Evolutionary conservation across 805 yeast species (phyloP), one percentile per base, ranked within the genome.

Genomic region (Starmerella khaoyaiensis): DNA sequence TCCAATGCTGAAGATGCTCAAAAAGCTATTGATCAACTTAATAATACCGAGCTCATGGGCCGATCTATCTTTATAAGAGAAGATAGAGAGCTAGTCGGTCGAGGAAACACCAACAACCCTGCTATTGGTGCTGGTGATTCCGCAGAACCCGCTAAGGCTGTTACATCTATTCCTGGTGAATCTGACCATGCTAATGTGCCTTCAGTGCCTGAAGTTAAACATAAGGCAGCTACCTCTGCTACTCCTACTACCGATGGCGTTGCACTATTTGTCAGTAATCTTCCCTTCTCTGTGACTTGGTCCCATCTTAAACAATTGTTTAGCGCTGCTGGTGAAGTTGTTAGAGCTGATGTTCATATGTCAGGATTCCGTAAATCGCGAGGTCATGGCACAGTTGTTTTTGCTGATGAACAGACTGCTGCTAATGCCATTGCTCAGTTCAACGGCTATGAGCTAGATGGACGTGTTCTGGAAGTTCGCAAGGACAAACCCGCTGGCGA

Each of bases 351-450:
- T 55, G 74, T 86, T 16, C 71, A 72, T 54, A 56, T 63, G 34
- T 79, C 74, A 48, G 65, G 62, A 28, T 65, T 70, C 47, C 73
- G 79, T 50, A 80, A 94, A 5, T 80, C 94, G 5, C 72, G 76
- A 58, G 96, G 96, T 3, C 76, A 72, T 50, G 96, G 94, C 36
- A 78, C 79, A 9, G 93, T 84, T 21, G 68, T 73, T 17, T 84
- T 74, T 54, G 69, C 65, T 37, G 68, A 69, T 6, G 64, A 66
- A 11, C 83, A 73, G 40, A 84, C 72, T 45, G 94, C 93, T 16
- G 60, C 63, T 27, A 65, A 63, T 31, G 94, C 95, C 2, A 71
- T 84, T 45, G 74, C 67, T 28, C 65, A 61, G 54, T 77, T 75
- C 56, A 70, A 79, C 49, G 86, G 83, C 17, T 68, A 66, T 47